A percentile compares a stretch with the other conserved stretches of the same genome.
phyloP scores from a whole-genome alignment of 768 basidiomycete genomes.

The Agaricus blazei region DNA sequence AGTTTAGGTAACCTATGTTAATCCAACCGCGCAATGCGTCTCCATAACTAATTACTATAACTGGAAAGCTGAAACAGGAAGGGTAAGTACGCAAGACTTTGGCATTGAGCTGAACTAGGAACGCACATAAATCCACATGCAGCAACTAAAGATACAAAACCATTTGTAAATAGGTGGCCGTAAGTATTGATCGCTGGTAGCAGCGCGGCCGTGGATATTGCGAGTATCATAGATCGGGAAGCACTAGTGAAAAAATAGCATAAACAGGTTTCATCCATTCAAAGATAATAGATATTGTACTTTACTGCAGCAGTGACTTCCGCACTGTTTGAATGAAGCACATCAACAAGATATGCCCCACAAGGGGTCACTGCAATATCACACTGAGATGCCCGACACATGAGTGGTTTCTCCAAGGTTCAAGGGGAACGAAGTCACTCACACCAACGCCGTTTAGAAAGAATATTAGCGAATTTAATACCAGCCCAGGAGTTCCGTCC shows the following conservation, averaged over 20 bases:
- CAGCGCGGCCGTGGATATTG: conserved; percentile 37
- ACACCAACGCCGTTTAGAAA: conserved; percentile 67
- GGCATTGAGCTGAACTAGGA: neutral
- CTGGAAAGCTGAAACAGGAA: conserved; percentile 36
- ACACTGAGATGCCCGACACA: conserved; percentile 40
- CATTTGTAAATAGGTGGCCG: conserved; percentile 47
- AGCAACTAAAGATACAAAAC: conserved; percentile 36
- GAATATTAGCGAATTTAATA: conserved; percentile 46
- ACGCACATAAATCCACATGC: conserved; percentile 50
- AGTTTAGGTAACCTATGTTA: conserved; percentile 51
- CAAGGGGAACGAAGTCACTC: conserved; percentile 14
- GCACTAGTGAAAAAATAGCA: conserved; percentile 27
- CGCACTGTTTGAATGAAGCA: conserved; percentile 56
- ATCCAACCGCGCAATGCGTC: conserved; percentile 50
- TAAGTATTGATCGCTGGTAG: conserved; percentile 49
- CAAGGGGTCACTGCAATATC: conserved; percentile 51
- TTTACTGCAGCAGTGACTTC: conserved; percentile 52
- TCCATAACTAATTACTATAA: conserved; percentile 51
- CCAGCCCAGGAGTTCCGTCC: conserved; percentile 42
- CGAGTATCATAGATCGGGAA: conserved; percentile 38
- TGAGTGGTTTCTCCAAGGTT: conserved; percentile 45
- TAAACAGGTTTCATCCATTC: neutral
- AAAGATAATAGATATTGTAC: conserved; percentile 23
- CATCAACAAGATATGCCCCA: conserved; percentile 56
- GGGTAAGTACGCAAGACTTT: neutral